Conservation (phyloP, 495 filamentous ascomycete genomes). For the Podospora conica region DNA sequence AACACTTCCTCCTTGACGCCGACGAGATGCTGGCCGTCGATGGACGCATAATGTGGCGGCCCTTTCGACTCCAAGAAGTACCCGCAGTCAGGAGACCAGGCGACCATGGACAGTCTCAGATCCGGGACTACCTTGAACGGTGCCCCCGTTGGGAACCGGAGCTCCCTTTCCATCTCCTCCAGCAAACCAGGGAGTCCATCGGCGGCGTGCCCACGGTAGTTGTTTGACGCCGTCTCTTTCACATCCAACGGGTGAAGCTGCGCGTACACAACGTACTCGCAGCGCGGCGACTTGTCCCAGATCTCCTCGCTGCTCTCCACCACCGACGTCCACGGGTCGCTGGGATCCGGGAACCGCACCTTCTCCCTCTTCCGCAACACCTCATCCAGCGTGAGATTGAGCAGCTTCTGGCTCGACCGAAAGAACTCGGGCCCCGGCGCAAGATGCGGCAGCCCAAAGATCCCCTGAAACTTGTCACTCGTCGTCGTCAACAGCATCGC, state of each 20-base stretch:
- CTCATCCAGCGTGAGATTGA: constrained; percentile 64
- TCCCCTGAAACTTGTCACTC: constrained; percentile 84
- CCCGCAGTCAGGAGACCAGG: constrained; percentile 92
- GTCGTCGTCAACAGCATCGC: constrained; percentile 76
- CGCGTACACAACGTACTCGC: constrained; percentile 82
- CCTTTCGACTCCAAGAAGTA: constrained; percentile 87
- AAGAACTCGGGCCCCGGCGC: constrained; percentile 60
- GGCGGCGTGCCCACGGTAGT: constrained; percentile 7
- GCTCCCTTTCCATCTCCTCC: constrained; percentile 70
- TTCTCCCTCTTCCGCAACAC: constrained; percentile 57
- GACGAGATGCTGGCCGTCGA: constrained; percentile 59
- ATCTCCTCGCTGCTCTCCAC: constrained; percentile 51
- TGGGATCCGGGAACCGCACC: constrained; percentile 37
- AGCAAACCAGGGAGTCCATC: constrained; percentile 43
- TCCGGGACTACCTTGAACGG: constrained; percentile 59
- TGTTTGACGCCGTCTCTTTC: constrained; percentile 15
- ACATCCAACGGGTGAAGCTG: constrained; percentile 66
- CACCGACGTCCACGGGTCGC: constrained; percentile 56
- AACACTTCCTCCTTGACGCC: constrained; percentile 77
- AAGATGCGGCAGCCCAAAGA: constrained; percentile 84
- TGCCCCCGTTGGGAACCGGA: constrained; percentile 79
- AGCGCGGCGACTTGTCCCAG: constrained; percentile 60
- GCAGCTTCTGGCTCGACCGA: constrained; percentile 55
- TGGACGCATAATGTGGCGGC: constrained; percentile 60
- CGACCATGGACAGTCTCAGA: constrained; percentile 73